Conservation (phyloP, 495 filamentous ascomycete species). For the Trichoderma orchidacearum region DNA sequence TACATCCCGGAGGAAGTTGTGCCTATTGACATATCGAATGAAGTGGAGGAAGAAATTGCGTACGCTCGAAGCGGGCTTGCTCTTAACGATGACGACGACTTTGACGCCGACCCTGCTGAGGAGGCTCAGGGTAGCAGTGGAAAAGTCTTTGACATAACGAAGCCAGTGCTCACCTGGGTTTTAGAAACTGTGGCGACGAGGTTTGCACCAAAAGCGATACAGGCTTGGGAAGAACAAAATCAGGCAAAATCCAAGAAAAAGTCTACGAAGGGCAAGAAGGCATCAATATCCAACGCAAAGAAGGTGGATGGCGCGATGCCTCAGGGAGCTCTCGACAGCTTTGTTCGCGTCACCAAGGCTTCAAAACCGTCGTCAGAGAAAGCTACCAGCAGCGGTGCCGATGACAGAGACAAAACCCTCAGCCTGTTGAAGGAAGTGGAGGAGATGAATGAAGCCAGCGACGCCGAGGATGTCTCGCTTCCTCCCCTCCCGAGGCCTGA, state of each 20-base stretch:
- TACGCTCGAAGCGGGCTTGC: slow-evolving; percentile 34
- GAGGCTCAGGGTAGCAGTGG: slow-evolving; percentile 24
- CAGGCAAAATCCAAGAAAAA: slow-evolving; percentile 29
- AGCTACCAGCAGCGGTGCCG: background rate
- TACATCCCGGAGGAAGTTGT: slow-evolving; percentile 68
- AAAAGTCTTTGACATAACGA: slow-evolving; percentile 52
- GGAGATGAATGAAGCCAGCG: background rate
- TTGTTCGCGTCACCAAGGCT: slow-evolving; percentile 1
- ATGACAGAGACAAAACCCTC: background rate
- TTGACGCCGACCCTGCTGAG: slow-evolving; percentile 33
- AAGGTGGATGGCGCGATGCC: background rate
- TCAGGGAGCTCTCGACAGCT: background rate
- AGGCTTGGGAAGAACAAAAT: slow-evolving; percentile 59
- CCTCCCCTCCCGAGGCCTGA: slow-evolving; percentile 10
- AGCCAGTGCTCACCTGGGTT: slow-evolving; percentile 62
- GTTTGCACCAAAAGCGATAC: slow-evolving; percentile 57
- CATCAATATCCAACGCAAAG: background rate
- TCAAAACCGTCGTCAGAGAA: background rate
- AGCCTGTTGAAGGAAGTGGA: too few species aligned
- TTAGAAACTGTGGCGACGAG: slow-evolving; percentile 55
- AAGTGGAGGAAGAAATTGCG: slow-evolving; percentile 45
- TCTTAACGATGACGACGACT: slow-evolving; percentile 39
- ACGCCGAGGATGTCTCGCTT: background rate
- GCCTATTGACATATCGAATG: slow-evolving; percentile 54
- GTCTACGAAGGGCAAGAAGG: slow-evolving; percentile 10